phyloP scores from a whole-genome alignment of 2,329 filamentous ascomycete species.

The Clathrospora elynae region DNA sequence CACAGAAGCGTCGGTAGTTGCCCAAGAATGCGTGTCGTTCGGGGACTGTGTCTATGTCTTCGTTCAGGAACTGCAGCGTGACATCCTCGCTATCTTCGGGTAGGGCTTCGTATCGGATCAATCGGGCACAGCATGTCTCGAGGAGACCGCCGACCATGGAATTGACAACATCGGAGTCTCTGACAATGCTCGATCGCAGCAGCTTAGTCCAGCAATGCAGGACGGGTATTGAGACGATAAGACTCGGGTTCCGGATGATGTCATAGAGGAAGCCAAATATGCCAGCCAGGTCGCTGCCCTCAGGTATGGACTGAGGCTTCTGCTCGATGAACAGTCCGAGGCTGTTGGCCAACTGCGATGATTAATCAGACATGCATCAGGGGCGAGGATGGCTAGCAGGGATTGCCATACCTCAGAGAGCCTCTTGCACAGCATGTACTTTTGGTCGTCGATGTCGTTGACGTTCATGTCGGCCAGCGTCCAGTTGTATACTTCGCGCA shows the following conservation, averaged over 20 bases:
- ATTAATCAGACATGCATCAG: constrained; percentile 28
- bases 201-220: constrained; percentile 88
- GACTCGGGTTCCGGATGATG: constrained; percentile 81
- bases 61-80: constrained; percentile 79
- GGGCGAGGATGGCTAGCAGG: constrained; percentile 1
- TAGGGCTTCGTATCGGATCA: constrained; percentile 86
- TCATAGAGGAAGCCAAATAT: constrained; percentile 80
- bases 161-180: constrained; percentile 65
- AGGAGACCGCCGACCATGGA: constrained; percentile 74
- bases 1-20: constrained; percentile 91
- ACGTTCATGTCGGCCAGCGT: constrained; percentile 77
- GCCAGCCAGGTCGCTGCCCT: constrained; percentile 68
- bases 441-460: constrained; percentile 85
- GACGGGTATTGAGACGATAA: constrained; percentile 91
- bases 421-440: constrained; percentile 91
- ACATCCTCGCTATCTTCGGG: constrained; percentile 81
- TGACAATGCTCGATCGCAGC: constrained; percentile 72
- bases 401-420: constrained; percentile 74
- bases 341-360: constrained; percentile 75
- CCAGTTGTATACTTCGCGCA: constrained; percentile 78
- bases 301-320: constrained; percentile 70
- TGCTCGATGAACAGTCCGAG: constrained; percentile 83
- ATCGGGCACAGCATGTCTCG: constrained; percentile 78
- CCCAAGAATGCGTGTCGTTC: constrained; percentile 94
- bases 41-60: constrained; percentile 93